Evolutionary conservation across 805 yeast genomes (phyloP).

Genomic region (Metschnikowia gelsemii): DNA sequence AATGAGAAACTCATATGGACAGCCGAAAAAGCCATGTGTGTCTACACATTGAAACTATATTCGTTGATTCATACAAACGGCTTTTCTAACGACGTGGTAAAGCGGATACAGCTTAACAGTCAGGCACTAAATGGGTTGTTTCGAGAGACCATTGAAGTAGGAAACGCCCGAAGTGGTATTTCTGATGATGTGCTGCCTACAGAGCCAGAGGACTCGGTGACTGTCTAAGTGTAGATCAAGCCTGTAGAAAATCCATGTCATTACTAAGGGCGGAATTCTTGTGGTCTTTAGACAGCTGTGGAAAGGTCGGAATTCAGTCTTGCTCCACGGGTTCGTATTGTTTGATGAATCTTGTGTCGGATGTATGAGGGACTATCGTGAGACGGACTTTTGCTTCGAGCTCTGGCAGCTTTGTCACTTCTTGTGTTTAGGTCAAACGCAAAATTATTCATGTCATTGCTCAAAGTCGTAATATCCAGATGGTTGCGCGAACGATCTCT

Average conservation of each 20-base stretch:
- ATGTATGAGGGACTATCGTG: constrained; percentile 6
- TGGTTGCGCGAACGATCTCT: constrained; percentile 2
- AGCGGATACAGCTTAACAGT: constrained; percentile 40
- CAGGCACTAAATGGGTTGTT: constrained; percentile 35
- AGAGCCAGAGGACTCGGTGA: not conserved
- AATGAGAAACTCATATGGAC: constrained; percentile 29
- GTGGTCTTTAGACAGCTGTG: not conserved
- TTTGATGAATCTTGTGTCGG: constrained; percentile 10
- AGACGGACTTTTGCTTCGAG: constrained; percentile 16
- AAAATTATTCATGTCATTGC: not conserved
- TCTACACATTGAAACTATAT: constrained; percentile 40
- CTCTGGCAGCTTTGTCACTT: constrained; percentile 1
- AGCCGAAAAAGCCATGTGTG: constrained; percentile 42
- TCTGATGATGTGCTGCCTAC: not conserved
- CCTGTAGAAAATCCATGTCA: too few relatives aligned
- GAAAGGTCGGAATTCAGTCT: constrained; percentile 12
- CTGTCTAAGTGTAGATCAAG: too few relatives aligned
- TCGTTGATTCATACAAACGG: constrained; percentile 35
- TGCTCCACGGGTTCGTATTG: constrained; percentile 7
- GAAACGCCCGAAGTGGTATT: not conserved
- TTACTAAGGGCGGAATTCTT: too few relatives aligned
- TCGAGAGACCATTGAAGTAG: constrained; percentile 12
- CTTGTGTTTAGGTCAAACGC: constrained; percentile 1
- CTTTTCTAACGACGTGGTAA: constrained; percentile 24
- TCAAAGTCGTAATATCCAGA: not conserved